Conservation (phyloP, 768 basidiomycete genomes). For the Suillus luteus region DNA sequence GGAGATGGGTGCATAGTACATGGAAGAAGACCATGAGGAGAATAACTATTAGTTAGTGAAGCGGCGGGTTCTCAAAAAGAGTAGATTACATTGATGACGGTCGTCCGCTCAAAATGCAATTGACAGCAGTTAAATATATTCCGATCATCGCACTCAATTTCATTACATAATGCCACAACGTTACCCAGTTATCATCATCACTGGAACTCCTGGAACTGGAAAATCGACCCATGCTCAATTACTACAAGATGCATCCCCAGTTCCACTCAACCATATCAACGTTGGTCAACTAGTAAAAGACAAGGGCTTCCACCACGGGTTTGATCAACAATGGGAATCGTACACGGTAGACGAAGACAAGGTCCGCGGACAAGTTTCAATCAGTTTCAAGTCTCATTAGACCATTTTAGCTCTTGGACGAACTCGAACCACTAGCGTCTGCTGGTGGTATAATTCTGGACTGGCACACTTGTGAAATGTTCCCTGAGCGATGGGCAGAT, state of each 20-base stretch:
- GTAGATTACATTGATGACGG: slow-evolving; percentile 10
- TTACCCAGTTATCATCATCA: slow-evolving; percentile 64
- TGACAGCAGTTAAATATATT: slow-evolving; percentile 1
- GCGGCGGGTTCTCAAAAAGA: slow-evolving; percentile 10
- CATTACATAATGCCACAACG: slow-evolving; percentile 1
- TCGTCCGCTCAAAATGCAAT: background rate
- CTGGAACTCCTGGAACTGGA: slow-evolving; percentile 93
- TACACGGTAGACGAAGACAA: slow-evolving; percentile 97
- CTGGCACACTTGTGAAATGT: slow-evolving; percentile 93
- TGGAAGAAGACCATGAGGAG: background rate
- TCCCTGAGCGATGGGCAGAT: slow-evolving; percentile 97
- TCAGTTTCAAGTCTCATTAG: background rate
- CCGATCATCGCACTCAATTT: slow-evolving; percentile 1
- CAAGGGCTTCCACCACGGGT: slow-evolving; percentile 76
- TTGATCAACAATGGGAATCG: slow-evolving; percentile 93
- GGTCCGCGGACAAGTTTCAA: slow-evolving; percentile 44
- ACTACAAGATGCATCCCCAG: slow-evolving; percentile 69
- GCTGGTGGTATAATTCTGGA: slow-evolving; percentile 85
- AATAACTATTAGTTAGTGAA: too few species aligned
- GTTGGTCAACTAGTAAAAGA: slow-evolving; percentile 90
- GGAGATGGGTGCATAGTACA: slow-evolving; percentile 22
- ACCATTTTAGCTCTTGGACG: slow-evolving; percentile 71
- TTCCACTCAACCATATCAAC: slow-evolving; percentile 81
- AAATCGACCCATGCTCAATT: slow-evolving; percentile 92
- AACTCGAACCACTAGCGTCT: slow-evolving; percentile 71